These are phyloP conservation scores for Podospora australis DNA, from an alignment of 495 filamentous ascomycete species.

Conservation along the genomic window DNA sequence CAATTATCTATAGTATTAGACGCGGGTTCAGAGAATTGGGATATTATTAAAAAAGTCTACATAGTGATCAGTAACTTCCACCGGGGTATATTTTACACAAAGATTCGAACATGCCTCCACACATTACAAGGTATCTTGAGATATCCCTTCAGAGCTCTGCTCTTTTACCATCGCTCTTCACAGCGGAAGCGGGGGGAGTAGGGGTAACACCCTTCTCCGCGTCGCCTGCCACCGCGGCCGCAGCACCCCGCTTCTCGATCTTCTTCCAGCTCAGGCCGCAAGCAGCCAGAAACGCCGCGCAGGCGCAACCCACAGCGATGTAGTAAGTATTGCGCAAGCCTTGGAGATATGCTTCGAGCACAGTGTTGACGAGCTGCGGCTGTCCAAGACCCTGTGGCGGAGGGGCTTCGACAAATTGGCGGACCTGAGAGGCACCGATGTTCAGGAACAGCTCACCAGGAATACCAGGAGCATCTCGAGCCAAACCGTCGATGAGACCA, in stretches of 20 bases:
- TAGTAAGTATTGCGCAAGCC: slow-evolving; percentile 40
- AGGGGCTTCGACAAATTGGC: slow-evolving; percentile 26
- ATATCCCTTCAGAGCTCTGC: no score
- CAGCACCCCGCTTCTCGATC: slow-evolving; percentile 29
- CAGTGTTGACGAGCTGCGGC: slow-evolving; percentile 21
- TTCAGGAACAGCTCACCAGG: slow-evolving; percentile 34
- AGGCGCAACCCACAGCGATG: slow-evolving; percentile 37
- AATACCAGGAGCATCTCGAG: slow-evolving; percentile 22
- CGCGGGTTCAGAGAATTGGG: no score
- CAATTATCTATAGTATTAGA: no score
- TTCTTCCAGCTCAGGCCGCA: slow-evolving; percentile 42
- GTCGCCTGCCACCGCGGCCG: neutral
- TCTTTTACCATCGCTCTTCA: no score
- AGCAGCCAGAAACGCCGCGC: slow-evolving; percentile 31
- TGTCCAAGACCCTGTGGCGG: slow-evolving; percentile 2
- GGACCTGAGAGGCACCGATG: slow-evolving; percentile 40
- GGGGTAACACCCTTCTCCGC: slow-evolving; percentile 1
- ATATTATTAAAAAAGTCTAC: no score
- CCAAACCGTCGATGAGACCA: slow-evolving; percentile 38
- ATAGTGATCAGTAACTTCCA: no score
- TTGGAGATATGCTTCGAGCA: slow-evolving; percentile 38
- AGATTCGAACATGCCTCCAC: no score
- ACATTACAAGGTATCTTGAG: no score
- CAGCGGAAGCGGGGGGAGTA: no score
- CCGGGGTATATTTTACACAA: no score